Evolutionary conservation across 768 basidiomycete species (phyloP).

Genomic region (Trametes meyenii): DNA sequence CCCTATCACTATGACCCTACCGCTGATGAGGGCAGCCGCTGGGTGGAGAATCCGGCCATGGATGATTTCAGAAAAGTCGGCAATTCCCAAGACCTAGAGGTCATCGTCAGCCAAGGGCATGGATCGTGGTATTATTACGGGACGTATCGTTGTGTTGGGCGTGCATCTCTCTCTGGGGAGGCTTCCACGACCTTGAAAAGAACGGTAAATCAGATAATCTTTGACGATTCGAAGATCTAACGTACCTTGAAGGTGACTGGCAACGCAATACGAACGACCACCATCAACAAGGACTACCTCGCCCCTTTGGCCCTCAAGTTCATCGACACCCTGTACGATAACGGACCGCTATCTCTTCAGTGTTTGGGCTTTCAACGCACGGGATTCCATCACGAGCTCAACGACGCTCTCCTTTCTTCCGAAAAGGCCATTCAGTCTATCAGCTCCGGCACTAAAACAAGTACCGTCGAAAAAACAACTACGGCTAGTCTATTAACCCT

Average conservation of each 20-base stretch:
- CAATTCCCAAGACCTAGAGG: neutral
- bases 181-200: neutral
- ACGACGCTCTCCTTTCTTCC: neutral
- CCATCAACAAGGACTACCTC: neutral
- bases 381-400: conserved; percentile 1
- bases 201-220: neutral
- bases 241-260: too few relatives aligned
- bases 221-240: too few relatives aligned
- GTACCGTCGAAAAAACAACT: neutral
- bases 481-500: too few relatives aligned
- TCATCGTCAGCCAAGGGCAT: neutral
- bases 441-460: neutral
- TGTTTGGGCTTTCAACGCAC: neutral
- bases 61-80: neutral
- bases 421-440: neutral
- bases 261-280: neutral
- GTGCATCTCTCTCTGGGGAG: neutral
- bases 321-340: neutral
- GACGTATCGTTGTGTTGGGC: neutral
- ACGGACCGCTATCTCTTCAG: neutral
- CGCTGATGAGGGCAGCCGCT: neutral
- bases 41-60: neutral
- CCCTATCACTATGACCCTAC: too few relatives aligned
- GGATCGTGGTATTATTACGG: conserved; percentile 7
- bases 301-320: conserved; percentile 2